Evolutionary conservation across 306 rosid genomes (phyloP), one percentile per base, ranked within the genome.

Genomic region (Pyrus bretschneideri): DNA sequence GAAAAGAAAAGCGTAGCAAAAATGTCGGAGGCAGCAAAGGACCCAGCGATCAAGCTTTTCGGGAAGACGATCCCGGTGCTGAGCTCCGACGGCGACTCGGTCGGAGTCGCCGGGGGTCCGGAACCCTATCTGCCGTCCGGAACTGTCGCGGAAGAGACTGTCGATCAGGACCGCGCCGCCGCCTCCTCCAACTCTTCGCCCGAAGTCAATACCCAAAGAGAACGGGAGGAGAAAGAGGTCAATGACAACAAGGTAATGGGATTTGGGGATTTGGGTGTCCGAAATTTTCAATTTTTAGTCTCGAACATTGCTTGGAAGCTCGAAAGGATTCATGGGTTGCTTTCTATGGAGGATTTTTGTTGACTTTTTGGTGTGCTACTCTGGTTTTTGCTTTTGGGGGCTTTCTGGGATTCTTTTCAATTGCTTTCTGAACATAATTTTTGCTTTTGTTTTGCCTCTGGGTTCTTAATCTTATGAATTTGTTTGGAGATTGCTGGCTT

Each of bases 41-140:
- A 87, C 85, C 89, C 91, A 80, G 89, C 91, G 77, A 87, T 87
- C 84, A 87, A 85, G 87, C 91, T 87, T 30, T 87, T 87, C 70
- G 91, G 91, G 49, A 87, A 78, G 85, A 87, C 87, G 81, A 87
- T 87, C 74, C 78, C 91, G 42, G 64, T 85, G 40, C 79, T 83
- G 75, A 46, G 75, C 44, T 66, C 76, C 58, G 80, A 17, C 54
- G 21, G 54, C 21, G 54, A 49, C 7, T 49, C 54, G 19, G 54
- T 49, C 49, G 9, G 73, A 33, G 27, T 80, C 78, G 6, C 51
- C 13, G 76, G 71, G 69, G 76, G 83, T 22, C 82, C 78, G 23
- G 66, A 61, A 22, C 25, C 71, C 21, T 66, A 67, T 61, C 49
- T 65, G 2, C 46, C 71, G 55, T n/a, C 15, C 35, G 75, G 35